phyloP scores from a whole-genome alignment of 768 basidiomycete species.

The Collybia sordida region DNA sequence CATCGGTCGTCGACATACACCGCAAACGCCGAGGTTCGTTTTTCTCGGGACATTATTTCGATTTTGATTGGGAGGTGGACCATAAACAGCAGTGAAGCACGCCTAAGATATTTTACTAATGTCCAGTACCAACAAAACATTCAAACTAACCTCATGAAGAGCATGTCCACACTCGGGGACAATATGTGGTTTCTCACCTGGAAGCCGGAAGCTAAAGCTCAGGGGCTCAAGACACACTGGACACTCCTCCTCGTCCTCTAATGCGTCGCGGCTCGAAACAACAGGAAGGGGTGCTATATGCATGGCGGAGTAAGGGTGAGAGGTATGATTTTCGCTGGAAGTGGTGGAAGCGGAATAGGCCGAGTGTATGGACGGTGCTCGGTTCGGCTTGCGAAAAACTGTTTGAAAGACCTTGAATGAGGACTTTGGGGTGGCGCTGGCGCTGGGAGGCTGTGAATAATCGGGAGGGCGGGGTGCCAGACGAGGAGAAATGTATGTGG shows the following conservation, averaged over 20 bases:
- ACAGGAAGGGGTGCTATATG: slow-evolving; percentile 68
- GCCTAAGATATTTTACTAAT: slow-evolving; percentile 49
- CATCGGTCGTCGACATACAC: slow-evolving; percentile 96
- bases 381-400: slow-evolving; percentile 50
- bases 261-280: slow-evolving; percentile 60
- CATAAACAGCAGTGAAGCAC: slow-evolving; percentile 96
- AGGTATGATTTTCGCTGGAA: slow-evolving; percentile 34
- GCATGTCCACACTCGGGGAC: slow-evolving; percentile 98
- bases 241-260: slow-evolving; percentile 86
- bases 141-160: slow-evolving; percentile 76
- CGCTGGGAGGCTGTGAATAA: no score
- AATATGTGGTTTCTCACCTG: slow-evolving; percentile 96
- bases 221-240: slow-evolving; percentile 97
- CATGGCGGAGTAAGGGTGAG: slow-evolving; percentile 61
- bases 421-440: slow-evolving; percentile 19
- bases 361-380: slow-evolving; percentile 48
- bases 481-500: slow-evolving; percentile 42
- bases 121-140: slow-evolving; percentile 5
- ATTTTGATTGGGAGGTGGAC: slow-evolving; percentile 67
- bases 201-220: slow-evolving; percentile 87
- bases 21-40: slow-evolving; percentile 90
- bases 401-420: slow-evolving; percentile 46
- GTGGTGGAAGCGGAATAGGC: slow-evolving; percentile 46
- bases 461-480: slow-evolving; percentile 33
- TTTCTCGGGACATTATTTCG: slow-evolving; percentile 60